phyloP scores from a whole-genome alignment of 2,329 filamentous ascomycete species.

The Penicillium sp. region DNA sequence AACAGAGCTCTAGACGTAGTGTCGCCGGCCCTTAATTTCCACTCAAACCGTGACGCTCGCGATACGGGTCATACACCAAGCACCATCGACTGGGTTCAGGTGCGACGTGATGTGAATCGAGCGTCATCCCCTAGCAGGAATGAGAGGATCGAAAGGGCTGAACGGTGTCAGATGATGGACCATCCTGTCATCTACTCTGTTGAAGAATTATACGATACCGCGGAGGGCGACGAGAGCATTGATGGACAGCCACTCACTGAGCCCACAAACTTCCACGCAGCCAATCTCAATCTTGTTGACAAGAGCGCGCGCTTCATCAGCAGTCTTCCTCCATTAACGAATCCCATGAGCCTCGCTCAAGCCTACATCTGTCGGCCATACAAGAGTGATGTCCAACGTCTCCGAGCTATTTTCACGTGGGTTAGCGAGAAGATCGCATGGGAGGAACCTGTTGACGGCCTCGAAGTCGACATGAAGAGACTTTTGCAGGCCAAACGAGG shows the following conservation, averaged over 20 bases:
- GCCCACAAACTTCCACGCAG: constrained; percentile 72
- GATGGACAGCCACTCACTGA: constrained; percentile 80
- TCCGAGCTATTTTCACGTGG: constrained; percentile 96
- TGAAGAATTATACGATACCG: constrained; percentile 77
- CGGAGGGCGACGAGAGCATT: constrained; percentile 84
- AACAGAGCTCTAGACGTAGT: constrained; percentile 46
- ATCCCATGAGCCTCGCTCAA: constrained; percentile 76
- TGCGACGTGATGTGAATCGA: constrained; percentile 89
- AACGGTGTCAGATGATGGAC: constrained; percentile 93
- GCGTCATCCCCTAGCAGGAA: constrained; percentile 90
- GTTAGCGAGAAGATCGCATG: constrained; percentile 90
- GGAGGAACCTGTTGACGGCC: constrained; percentile 91
- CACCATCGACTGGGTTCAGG: constrained; percentile 87
- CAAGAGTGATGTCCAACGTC: constrained; percentile 84
- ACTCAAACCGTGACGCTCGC: constrained; percentile 51
- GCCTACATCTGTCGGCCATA: constrained; percentile 93
- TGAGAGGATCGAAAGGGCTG: constrained; percentile 76
- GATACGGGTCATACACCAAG: constrained; percentile 65
- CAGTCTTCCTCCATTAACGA: constrained; percentile 76
- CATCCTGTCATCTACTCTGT: constrained; percentile 83
- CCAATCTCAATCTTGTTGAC: constrained; percentile 84
- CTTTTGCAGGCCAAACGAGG: constrained; percentile 81
- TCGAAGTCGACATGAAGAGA: constrained; percentile 69
- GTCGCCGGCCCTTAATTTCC: constrained; percentile 33
- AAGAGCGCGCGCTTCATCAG: constrained; percentile 92